Base-by-base conservation (phyloP, 768 basidiomycete genomes). In the Podaxis pistillaris region DNA sequence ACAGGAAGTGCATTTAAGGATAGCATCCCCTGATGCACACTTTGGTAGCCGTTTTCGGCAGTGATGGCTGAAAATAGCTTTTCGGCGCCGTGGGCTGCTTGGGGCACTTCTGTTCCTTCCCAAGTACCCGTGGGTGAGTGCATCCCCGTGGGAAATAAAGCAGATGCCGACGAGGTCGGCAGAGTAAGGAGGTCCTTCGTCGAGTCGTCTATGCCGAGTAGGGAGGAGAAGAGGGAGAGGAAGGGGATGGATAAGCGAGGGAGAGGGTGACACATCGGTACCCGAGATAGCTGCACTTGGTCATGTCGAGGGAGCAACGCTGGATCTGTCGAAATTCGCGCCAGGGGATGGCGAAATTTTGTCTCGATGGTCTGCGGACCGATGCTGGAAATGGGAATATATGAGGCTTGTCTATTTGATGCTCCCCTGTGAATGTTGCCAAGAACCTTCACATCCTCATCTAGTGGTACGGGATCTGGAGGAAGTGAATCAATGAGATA, bases 171-270 rank as follows among this genome's bases (percentile, higher is more conserved):
- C 7, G 74, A 30, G 24, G 22, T 65, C 5, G 75, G 65, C 22
- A 73, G 71, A 5, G 73, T 70, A 41, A 80, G 68, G 26, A 79
- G 74, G 50, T 75, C 74, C 4, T 76, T 57, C 1, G 75, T 78
- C 7, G 75, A 70, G 22, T 77, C 75, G 62, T 80, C 79, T 28
- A 78, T 60, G 26, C 71, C 65, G 40, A 80, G 68, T n/a, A 78
- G 57, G 8, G 72, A 71, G 6, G 75, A 54, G 57, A 79, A 70
- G 64, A 77, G 73, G 0, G 77, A 76, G 3, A 80, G 67, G 9
- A 80, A 64, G 9, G 78, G 77, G 15, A 79, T 67, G 37, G 70
- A 73, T 36, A 75, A 70, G 38, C 69, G 73, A 13, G 73, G 72
- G 49, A 76, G 73, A 1, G 72, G 73, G 24, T 22, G 49, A 12